Evolutionary conservation across 768 basidiomycete species (phyloP), one percentile per base, ranked within the genome.

Genomic region (Tricholoma terreum): DNA sequence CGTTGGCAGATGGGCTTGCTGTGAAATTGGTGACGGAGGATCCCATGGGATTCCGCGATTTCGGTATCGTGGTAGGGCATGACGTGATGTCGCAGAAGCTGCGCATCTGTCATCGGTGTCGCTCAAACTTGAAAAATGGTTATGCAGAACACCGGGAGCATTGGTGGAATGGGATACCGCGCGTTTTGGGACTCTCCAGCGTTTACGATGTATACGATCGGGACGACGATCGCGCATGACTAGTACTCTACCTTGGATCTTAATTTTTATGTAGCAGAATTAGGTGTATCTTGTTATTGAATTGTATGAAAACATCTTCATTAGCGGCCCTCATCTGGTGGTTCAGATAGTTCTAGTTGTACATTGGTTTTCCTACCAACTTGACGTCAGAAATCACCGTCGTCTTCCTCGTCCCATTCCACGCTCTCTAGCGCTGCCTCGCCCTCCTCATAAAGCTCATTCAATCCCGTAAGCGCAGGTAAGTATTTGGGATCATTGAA

Each of bases 401-500:
- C 83, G 19, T 77, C 81, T 10, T 83, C 84, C 27, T 88, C 89
- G 31, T 86, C 87, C 89, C 90, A 91, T 51, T 92, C 90, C 0
- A 91, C 79, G 24, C 73, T 80, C 64, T 89, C 87, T 61, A 94
- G 58, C 34, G 78, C 81, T 27, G 78, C 83, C 67, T 94, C 87
- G 2, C 87, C 86, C 64, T 93, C 91, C 17, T 79, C 77, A 63
- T 89, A 85, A 64, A 95, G 71, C 69, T 83, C 79, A 70, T 93
- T 89, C 58, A 95, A 70, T 3, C 93, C 93, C 0, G 91, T 93
- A 58, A 94, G 64, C 56, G 73, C 69, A 69, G 91, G 89, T 30
- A 95, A 73, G 65, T 85, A 91, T 51, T 85, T 83, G 5, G 77
- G 73, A 61, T 97, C 92, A 61, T 94, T 92, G 70, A 93, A 95